Base-by-base conservation (phyloP, 148 eudicot genomes). In the Persicaria maculosa region DNA sequence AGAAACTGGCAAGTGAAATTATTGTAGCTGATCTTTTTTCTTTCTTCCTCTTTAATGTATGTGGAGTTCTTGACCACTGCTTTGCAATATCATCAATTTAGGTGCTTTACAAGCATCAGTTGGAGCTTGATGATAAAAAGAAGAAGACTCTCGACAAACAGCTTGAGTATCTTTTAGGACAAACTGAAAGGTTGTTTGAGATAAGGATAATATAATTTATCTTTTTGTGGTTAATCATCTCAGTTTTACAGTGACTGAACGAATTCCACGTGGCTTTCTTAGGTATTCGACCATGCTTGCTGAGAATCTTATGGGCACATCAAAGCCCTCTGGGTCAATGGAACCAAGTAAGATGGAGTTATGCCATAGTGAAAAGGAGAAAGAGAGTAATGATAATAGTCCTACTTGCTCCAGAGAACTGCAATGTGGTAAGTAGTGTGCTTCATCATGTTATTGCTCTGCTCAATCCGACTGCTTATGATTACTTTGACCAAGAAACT, bases 201-300 rank as follows among this genome's bases (percentile, higher is more conserved):
- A 46, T 10, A 47, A 47, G 16, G 4, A 71, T 45, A 40, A 40
- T 45, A 65, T 14, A 1, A 19, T 74, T 25, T 45, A 74, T 44
- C 43, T 20, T 73, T 81, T 65, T 40, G 46, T 43, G 9, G 70
- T 65, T 65, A 40, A 10, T 36, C 47, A 40, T 40, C 70, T 50
- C 75, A 50, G 73, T 14, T 16, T 50, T 72, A 71, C 81, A 62
- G 50, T 75, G 72, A 71, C 50, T 75, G 74, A 78, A 53, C 14
- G 55, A 65, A 71, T 78, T 71, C 70, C 76, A 25, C 59, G 69
- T 78, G 73, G 72, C 76, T 72, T 74, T 80, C 72, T 43, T 80
- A 96, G 99, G 91, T 96, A 96, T 80, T 96, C 99, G 58, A 90
- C 90, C 71, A 96, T 96, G 99, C 87, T 96, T 61, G 99, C 99